Percentiles rank a stretch among this genome's conserved stretches.
Evolutionary conservation across 2,329 filamentous ascomycete genomes (phyloP).

Genomic region (Epichloe uncinata): DNA sequence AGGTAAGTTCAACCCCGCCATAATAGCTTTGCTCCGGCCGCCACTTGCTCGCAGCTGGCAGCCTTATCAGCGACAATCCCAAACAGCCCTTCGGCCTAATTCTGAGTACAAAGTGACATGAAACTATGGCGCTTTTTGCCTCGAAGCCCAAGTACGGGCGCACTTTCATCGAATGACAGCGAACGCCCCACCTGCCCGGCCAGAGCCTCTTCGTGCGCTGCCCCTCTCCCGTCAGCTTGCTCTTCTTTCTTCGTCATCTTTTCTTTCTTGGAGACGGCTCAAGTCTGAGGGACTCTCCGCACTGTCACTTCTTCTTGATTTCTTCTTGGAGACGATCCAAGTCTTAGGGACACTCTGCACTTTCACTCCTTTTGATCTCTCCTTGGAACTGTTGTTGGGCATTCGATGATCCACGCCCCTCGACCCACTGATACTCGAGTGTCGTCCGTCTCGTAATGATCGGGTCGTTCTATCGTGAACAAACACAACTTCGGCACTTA

Average conservation of each 20-base stretch:
- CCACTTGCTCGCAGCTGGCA: not conserved
- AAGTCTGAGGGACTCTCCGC: not conserved
- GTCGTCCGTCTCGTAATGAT: not conserved
- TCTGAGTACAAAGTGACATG: not conserved
- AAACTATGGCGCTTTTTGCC: not conserved
- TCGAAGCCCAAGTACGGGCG: not conserved
- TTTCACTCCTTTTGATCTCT: not conserved
- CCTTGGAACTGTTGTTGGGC: not conserved
- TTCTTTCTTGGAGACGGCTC: not conserved
- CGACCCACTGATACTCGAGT: not conserved
- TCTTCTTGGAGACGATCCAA: not conserved
- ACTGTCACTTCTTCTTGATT: not conserved
- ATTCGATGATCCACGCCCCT: not conserved
- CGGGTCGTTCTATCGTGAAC: not conserved
- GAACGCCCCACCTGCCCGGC: slow-evolving; percentile 1
- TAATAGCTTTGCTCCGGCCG: not conserved
- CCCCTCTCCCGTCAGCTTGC: slow-evolving; percentile 1
- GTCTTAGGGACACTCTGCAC: not conserved
- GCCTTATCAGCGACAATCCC: not conserved
- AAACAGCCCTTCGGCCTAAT: not conserved
- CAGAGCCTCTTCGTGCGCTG: not conserved
- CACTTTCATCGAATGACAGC: not conserved
- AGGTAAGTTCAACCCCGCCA: not conserved
- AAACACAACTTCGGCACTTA: not conserved
- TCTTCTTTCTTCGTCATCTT: not conserved